phyloP scores from a whole-genome alignment of 1,284 basidiomycete species.

The Microbotryum intermedium region DNA sequence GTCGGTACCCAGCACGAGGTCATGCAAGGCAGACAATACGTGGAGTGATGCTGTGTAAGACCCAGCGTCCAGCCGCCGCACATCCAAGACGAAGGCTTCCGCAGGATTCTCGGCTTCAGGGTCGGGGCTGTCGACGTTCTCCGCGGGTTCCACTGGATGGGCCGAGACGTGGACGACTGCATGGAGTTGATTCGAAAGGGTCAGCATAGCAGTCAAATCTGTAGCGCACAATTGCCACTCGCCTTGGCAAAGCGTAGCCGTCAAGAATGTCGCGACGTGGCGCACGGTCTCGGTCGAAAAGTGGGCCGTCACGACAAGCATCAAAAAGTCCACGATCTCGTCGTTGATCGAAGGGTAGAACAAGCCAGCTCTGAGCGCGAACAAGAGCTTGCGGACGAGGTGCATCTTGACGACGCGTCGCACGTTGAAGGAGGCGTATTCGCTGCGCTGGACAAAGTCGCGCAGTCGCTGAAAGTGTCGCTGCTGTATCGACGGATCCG shows the following conservation, averaged over 20 bases:
- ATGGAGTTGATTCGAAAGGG: too few species aligned
- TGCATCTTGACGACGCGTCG: constrained; percentile 38
- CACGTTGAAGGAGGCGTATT: constrained; percentile 40
- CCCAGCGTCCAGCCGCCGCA: neutral
- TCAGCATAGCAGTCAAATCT: neutral
- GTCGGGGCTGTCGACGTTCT: too few species aligned
- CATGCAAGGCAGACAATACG: constrained; percentile 8
- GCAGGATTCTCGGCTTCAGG: neutral
- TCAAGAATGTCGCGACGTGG: constrained; percentile 15
- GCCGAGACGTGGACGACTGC: neutral
- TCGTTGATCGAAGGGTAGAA: constrained; percentile 1
- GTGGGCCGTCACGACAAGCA: neutral
- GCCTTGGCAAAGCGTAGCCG: constrained; percentile 6
- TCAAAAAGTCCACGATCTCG: constrained; percentile 6
- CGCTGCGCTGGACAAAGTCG: constrained; percentile 60
- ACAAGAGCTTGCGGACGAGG: constrained; percentile 66
- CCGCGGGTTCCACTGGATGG: too few species aligned
- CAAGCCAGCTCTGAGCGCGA: constrained; percentile 65
- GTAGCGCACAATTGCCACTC: neutral
- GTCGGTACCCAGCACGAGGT: constrained; percentile 5
- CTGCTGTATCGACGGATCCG: constrained; percentile 58
- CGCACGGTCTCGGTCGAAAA: constrained; percentile 12
- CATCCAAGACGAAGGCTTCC: constrained; percentile 3
- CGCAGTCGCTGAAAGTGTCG: constrained; percentile 72
- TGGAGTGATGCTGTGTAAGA: neutral